These are phyloP conservation scores for Zarea fungicola DNA, from an alignment of 2,329 filamentous ascomycete species.

Conservation along the genomic window DNA sequence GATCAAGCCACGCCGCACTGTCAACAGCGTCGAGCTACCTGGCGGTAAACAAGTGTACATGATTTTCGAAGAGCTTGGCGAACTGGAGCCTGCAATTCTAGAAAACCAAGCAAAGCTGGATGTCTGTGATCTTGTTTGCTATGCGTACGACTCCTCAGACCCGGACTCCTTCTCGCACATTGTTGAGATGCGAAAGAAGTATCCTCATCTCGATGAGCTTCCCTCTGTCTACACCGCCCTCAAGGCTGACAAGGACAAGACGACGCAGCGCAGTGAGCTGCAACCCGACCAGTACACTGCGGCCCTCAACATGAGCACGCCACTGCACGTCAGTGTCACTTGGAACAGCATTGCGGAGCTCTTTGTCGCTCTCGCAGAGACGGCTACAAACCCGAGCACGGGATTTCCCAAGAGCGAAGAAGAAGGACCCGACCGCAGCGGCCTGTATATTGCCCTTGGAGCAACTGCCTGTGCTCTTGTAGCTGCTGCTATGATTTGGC, in stretches of 20 bases:
- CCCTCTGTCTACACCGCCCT: slow-evolving; percentile 88
- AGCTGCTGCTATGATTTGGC: slow-evolving; percentile 62
- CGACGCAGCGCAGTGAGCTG: slow-evolving; percentile 84
- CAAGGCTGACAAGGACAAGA: slow-evolving; percentile 94
- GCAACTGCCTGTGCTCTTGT: slow-evolving; percentile 61
- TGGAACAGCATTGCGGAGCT: slow-evolving; percentile 93
- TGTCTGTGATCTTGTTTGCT: slow-evolving; percentile 89
- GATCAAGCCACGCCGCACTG: slow-evolving; percentile 87
- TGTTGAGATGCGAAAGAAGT: slow-evolving; percentile 69
- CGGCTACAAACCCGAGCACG: slow-evolving; percentile 80
- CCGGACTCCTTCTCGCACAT: slow-evolving; percentile 95
- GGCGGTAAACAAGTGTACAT: slow-evolving; percentile 96
- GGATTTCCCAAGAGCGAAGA: slow-evolving; percentile 89
- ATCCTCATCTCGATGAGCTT: slow-evolving; percentile 80
- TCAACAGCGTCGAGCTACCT: slow-evolving; percentile 93
- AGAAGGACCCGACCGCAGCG: slow-evolving; percentile 75
- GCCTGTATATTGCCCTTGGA: slow-evolving; percentile 78
- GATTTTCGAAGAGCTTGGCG: slow-evolving; percentile 90
- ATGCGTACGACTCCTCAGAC: slow-evolving; percentile 94
- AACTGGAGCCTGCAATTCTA: slow-evolving; percentile 89
- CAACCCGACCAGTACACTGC: slow-evolving; percentile 92
- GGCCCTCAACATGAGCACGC: slow-evolving; percentile 79
- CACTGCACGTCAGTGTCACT: slow-evolving; percentile 88
- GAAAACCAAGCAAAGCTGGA: slow-evolving; percentile 89
- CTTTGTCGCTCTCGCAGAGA: slow-evolving; percentile 87